These are phyloP conservation scores for Strobilomyces dryophilus DNA, from an alignment of 768 basidiomycete species.

Conservation along the genomic window DNA sequence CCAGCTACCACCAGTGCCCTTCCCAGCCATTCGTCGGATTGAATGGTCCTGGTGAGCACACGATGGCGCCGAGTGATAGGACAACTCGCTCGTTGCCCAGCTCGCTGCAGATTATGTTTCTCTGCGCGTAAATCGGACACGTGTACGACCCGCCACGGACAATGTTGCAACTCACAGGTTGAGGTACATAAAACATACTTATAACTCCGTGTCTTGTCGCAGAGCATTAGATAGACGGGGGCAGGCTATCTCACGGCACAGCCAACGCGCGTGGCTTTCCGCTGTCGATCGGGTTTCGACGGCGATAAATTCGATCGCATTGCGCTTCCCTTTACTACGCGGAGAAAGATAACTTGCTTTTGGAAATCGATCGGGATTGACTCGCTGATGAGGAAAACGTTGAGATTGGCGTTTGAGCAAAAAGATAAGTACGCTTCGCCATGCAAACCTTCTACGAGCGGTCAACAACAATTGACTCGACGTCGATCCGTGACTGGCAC, in stretches of 20 bases:
- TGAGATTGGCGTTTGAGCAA: constrained; percentile 12
- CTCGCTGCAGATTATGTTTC: neutral
- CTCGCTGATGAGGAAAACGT: constrained; percentile 4
- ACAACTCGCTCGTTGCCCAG: no score
- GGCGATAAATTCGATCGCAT: constrained; percentile 17
- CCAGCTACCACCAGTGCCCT: no score
- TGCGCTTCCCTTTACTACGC: constrained; percentile 15
- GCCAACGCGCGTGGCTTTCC: constrained; percentile 18
- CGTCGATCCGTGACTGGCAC: constrained; percentile 13
- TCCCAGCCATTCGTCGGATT: no score
- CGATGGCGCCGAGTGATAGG: no score
- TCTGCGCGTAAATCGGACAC: neutral
- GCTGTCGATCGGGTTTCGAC: constrained; percentile 12
- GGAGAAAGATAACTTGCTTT: constrained; percentile 17
- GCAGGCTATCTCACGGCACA: constrained; percentile 9
- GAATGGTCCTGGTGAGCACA: neutral
- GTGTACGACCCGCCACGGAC: neutral
- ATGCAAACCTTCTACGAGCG: constrained; percentile 3
- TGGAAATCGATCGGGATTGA: constrained; percentile 13
- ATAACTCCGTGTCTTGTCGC: constrained; percentile 7
- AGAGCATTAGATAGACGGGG: constrained; percentile 15
- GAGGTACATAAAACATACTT: constrained; percentile 6
- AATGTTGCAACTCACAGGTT: constrained; percentile 3
- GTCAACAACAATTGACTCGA: constrained; percentile 5
- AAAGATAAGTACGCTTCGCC: neutral